These are phyloP conservation scores for Ochromonas danica DNA, from an alignment of 108 stramenopile genomes.

Conservation along the genomic window DNA sequence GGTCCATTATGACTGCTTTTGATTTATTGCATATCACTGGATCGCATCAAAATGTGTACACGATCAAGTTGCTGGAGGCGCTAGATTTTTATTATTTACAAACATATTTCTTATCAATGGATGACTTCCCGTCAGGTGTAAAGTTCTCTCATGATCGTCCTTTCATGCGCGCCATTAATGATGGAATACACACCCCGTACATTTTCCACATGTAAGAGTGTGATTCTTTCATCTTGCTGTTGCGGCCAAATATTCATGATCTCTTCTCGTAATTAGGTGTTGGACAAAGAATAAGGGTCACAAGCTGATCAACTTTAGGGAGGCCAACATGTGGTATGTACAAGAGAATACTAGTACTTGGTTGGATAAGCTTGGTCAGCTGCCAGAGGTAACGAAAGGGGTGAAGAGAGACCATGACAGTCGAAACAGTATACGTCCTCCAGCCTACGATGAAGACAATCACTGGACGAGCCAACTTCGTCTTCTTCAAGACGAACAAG, in stretches of 20 bases:
- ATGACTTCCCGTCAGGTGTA: slow-evolving; percentile 33
- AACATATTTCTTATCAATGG: background rate
- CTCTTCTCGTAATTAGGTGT: slow-evolving; percentile 22
- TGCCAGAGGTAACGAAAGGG: background rate
- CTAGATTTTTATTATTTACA: background rate
- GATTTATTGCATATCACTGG: slow-evolving; percentile 28
- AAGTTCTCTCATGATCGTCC: slow-evolving; percentile 21
- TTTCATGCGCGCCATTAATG: slow-evolving; percentile 21
- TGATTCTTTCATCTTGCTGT: background rate
- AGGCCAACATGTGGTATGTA: slow-evolving; percentile 72
- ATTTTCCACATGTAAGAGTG: slow-evolving; percentile 45
- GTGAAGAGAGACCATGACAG: no score
- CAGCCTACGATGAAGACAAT: no score
- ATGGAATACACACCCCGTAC: slow-evolving; percentile 41
- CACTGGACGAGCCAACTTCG: no score
- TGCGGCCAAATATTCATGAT: background rate
- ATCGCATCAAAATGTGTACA: slow-evolving; percentile 40
- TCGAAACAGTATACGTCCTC: no score
- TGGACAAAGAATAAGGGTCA: slow-evolving; percentile 76
- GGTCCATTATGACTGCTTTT: slow-evolving; percentile 22
- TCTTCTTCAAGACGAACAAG: no score
- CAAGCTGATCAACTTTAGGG: slow-evolving; percentile 65
- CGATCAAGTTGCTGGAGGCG: slow-evolving; percentile 8
- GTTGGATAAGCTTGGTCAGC: background rate
- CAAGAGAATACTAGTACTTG: background rate